These are phyloP conservation scores for Avicennia marina DNA, from an alignment of 257 asterid species.

Conservation along the genomic window DNA sequence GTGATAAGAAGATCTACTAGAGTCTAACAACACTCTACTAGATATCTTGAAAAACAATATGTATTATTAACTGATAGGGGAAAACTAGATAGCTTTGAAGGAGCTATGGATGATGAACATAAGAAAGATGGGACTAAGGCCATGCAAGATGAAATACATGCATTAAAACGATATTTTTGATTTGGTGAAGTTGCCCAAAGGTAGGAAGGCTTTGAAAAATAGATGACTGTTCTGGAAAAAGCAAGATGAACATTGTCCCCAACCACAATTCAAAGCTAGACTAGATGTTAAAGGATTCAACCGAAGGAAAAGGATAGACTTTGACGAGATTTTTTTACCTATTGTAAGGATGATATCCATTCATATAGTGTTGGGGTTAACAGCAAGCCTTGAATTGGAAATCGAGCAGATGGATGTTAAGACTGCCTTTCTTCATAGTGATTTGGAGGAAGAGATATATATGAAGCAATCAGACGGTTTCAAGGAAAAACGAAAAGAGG, in stretches of 20 bases:
- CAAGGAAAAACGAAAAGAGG: not conserved
- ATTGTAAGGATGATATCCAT: not conserved
- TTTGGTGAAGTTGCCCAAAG: not conserved
- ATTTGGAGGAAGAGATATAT: not conserved
- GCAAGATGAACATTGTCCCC: not conserved
- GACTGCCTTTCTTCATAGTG: too few species aligned
- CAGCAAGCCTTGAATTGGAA: not conserved
- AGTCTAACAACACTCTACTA: too few species aligned
- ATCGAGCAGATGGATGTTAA: not conserved
- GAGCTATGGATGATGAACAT: constrained; percentile 11
- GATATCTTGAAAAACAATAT: not conserved
- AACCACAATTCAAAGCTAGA: not conserved
- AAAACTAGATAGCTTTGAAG: not conserved
- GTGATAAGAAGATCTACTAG: not conserved
- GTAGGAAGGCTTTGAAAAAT: not conserved
- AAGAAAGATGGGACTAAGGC: not conserved
- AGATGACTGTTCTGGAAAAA: not conserved
- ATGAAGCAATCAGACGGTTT: not conserved
- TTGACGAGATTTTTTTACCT: constrained; percentile 9
- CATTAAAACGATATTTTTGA: not conserved
- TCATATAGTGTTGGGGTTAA: not conserved
- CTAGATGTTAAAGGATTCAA: not conserved
- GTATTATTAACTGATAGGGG: constrained; percentile 3
- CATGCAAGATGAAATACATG: not conserved
- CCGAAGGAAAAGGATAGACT: not conserved